Conservation (phyloP, 768 basidiomycete species). For the Hortiboletus flavorubellus region DNA sequence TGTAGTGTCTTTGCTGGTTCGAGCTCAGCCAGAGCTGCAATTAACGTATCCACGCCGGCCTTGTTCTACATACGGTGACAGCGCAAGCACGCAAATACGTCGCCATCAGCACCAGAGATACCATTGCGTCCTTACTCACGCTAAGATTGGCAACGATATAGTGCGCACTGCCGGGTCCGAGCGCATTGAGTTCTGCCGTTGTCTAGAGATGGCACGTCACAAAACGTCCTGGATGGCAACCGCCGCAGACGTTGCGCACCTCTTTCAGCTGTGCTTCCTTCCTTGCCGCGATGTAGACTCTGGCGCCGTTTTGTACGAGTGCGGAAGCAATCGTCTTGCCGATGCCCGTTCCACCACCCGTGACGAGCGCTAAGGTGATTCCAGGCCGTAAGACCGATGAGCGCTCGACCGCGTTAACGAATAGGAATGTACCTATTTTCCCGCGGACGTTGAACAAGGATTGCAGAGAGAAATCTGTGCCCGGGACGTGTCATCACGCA, state of each 20-base stretch:
- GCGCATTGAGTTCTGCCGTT: conserved; percentile 56
- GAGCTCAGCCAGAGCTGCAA: conserved; percentile 61
- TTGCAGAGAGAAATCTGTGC: conserved; percentile 48
- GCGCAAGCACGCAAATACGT: neutral
- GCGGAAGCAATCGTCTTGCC: conserved; percentile 83
- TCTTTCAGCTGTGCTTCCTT: conserved; percentile 77
- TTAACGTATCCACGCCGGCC: conserved; percentile 74
- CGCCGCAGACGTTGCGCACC: conserved; percentile 37
- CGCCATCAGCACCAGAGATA: neutral
- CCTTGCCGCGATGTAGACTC: conserved; percentile 86
- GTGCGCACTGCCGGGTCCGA: conserved; percentile 57
- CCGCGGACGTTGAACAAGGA: conserved; percentile 64
- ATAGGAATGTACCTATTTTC: conserved; percentile 53
- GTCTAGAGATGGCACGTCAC: conserved; percentile 33
- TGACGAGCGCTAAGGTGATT: conserved; percentile 60
- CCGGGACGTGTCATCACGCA: neutral
- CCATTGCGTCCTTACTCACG: conserved; percentile 40
- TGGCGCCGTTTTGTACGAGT: conserved; percentile 81
- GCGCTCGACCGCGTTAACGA: neutral
- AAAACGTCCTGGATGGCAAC: conserved; percentile 31
- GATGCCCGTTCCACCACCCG: conserved; percentile 81
- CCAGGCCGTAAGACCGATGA: neutral
- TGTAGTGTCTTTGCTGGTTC: conserved; percentile 63
- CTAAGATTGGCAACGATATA: conserved; percentile 74
- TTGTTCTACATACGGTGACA: conserved; percentile 52